phyloP scores from a whole-genome alignment of 768 basidiomycete genomes.

The Hebeloma cylindrosporum region DNA sequence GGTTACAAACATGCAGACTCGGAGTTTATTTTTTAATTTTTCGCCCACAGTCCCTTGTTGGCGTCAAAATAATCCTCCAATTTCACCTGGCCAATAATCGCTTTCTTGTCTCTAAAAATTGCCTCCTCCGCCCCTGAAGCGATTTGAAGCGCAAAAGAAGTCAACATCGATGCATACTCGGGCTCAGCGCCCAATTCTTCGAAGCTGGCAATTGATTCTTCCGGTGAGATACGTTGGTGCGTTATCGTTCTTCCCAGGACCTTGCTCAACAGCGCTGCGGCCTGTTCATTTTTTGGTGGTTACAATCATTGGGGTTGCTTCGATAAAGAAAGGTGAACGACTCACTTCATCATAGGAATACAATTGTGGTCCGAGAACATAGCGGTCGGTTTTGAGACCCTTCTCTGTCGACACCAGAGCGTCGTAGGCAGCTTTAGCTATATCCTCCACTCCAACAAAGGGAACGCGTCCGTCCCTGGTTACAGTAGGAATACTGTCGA shows the following conservation, averaged over 20 bases:
- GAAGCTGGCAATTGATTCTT: conserved; percentile 6
- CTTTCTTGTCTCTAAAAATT: conserved; percentile 13
- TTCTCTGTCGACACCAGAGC: conserved; percentile 21
- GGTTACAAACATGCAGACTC: too few relatives aligned
- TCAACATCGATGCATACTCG: conserved; percentile 17
- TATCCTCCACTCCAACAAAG: conserved; percentile 27
- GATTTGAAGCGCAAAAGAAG: conserved; percentile 14
- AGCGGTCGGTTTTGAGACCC: conserved; percentile 8
- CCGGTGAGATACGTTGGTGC: conserved; percentile 11
- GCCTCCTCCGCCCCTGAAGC: conserved; percentile 24
- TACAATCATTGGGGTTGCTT: not conserved
- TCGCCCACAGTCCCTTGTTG: conserved; percentile 17
- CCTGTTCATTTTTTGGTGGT: not conserved
- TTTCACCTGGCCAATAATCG: conserved; percentile 22
- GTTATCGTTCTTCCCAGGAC: conserved; percentile 19
- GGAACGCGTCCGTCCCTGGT: conserved; percentile 22
- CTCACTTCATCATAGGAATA: conserved; percentile 25
- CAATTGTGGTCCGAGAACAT: conserved; percentile 28
- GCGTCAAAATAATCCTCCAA: conserved; percentile 25
- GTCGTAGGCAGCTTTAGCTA: conserved; percentile 27
- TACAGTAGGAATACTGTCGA: conserved; percentile 15
- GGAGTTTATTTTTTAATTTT: too few relatives aligned
- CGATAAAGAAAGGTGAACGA: not conserved
- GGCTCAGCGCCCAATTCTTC: not conserved
- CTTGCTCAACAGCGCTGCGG: conserved; percentile 8